Conservation (phyloP, 2,329 filamentous ascomycete species). For the Cordyceps cicadae region DNA sequence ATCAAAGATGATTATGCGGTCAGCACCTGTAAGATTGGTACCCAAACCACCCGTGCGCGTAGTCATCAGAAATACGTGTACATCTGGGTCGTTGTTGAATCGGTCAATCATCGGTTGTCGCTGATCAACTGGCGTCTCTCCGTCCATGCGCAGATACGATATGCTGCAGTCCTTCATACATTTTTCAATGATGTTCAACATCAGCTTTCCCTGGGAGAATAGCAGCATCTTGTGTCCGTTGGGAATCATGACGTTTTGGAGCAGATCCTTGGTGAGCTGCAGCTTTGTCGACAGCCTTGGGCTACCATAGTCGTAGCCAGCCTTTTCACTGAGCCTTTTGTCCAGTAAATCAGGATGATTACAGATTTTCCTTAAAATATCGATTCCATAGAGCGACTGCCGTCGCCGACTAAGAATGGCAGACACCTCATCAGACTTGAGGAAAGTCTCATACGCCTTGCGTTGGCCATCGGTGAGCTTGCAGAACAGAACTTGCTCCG, state of each 20-base stretch:
- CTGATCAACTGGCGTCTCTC: conserved; percentile 76
- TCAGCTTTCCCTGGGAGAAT: conserved; percentile 88
- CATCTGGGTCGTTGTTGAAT: conserved; percentile 73
- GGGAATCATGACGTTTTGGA: conserved; percentile 75
- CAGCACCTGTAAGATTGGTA: conserved; percentile 88
- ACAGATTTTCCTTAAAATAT: conserved; percentile 89
- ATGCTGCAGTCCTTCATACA: conserved; percentile 66
- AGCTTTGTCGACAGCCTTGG: conserved; percentile 84
- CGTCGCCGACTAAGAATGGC: conserved; percentile 67
- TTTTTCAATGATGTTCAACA: conserved; percentile 87
- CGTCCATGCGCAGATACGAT: conserved; percentile 85
- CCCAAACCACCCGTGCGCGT: conserved; percentile 93
- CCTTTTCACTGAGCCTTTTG: conserved; percentile 44
- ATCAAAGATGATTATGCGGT: conserved; percentile 95
- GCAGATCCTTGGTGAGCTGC: conserved; percentile 80
- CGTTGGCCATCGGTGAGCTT: conserved; percentile 74
- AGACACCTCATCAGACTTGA: conserved; percentile 77
- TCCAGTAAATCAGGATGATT: conserved; percentile 90
- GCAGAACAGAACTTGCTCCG: conserved; percentile 91
- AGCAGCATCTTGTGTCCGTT: conserved; percentile 87
- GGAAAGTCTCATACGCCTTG: conserved; percentile 70
- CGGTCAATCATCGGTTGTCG: conserved; percentile 86
- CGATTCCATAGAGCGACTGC: conserved; percentile 81
- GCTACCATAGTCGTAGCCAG: conserved; percentile 68
- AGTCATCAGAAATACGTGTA: conserved; percentile 87